Evolutionary conservation across 2,329 filamentous ascomycete species (phyloP), one percentile per base, ranked within the genome.

Genomic region (Diplodia seriata): DNA sequence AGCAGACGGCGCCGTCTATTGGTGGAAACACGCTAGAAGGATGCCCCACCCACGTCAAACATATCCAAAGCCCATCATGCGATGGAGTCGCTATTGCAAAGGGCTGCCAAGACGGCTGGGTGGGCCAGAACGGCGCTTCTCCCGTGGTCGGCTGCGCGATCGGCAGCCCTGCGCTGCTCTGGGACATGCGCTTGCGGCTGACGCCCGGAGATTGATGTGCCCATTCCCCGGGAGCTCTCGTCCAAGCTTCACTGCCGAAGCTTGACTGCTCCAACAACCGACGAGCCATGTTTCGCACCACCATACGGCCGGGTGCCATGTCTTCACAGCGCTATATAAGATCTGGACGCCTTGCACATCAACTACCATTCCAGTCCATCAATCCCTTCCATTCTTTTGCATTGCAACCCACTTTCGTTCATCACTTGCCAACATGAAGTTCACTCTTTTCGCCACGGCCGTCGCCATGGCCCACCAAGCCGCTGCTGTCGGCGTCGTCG

Each of bases 401-500:
- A 47, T n/a, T 20, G 7, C 12, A 15, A 40, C n/a, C 33, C 11
- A 36, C 47, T n/a, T 29, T 51, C 31, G 20, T 51, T 51, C 55
- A 61, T 11, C 33, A 36, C 11, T 29, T 18, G 20, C 40, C 57
- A 56, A 33, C 49, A 68, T 68, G 66, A 68, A 50, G 43, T 23
- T 68, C 38, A n/a, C 56, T 29, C 29, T 63, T 38, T 43, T 68
- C 50, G n/a, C 66, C 14, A 18, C 54, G 40, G 56, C 36, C 11
- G 4, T 63, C n/a, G 56, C 36, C 33, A 18, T 63, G 56, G 50
- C 66, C 50, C 57, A 63, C 8, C 57, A 63, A 36, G 66, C 56
- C 14, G 36, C 26, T 12, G 66, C 66, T 11, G 57, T 47, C 23
- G 66, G 66, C 50, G 76, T 77, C 4, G 71, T 73, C 40, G 79